These are phyloP conservation scores for Trichocomaceae sp. DNA, from an alignment of 2,329 filamentous ascomycete genomes.

Conservation along the genomic window DNA sequence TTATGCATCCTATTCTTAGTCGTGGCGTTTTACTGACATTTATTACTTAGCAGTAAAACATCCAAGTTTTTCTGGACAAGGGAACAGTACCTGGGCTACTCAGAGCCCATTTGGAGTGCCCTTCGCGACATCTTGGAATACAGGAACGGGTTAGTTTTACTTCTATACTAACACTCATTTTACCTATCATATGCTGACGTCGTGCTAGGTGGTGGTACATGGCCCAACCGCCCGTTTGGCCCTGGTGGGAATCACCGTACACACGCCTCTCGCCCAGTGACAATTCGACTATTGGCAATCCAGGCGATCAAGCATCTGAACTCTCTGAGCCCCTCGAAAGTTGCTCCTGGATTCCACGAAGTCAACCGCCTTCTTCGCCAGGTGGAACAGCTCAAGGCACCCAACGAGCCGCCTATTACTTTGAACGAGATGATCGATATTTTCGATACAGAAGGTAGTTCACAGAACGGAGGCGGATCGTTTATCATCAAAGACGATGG, in stretches of 20 bases:
- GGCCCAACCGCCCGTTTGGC: constrained; percentile 47
- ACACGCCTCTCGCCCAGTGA: constrained; percentile 58
- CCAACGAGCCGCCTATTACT: constrained; percentile 50
- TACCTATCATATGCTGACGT: constrained; percentile 12
- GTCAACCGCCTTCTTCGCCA: constrained; percentile 57
- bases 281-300: constrained; percentile 67
- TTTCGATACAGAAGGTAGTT: constrained; percentile 84
- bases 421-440: constrained; percentile 70
- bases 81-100: constrained; percentile 26
- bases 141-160: constrained; percentile 28
- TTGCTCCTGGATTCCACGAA: constrained; percentile 61
- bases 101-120: constrained; percentile 34
- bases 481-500: constrained; percentile 62
- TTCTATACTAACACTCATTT: neutral
- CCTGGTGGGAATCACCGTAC: constrained; percentile 42
- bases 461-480: constrained; percentile 80
- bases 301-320: constrained; percentile 65
- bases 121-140: constrained; percentile 36
- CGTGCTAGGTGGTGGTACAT: constrained; percentile 36
- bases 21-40: constrained; percentile 15
- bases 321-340: constrained; percentile 33
- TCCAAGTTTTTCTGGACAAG: constrained; percentile 26
- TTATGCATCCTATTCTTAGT: neutral
- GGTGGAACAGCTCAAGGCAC: constrained; percentile 58
- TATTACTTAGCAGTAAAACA: constrained; percentile 25